Base-by-base conservation (phyloP, 768 basidiomycete genomes). In the Phanerodontia chrysosporium region DNA sequence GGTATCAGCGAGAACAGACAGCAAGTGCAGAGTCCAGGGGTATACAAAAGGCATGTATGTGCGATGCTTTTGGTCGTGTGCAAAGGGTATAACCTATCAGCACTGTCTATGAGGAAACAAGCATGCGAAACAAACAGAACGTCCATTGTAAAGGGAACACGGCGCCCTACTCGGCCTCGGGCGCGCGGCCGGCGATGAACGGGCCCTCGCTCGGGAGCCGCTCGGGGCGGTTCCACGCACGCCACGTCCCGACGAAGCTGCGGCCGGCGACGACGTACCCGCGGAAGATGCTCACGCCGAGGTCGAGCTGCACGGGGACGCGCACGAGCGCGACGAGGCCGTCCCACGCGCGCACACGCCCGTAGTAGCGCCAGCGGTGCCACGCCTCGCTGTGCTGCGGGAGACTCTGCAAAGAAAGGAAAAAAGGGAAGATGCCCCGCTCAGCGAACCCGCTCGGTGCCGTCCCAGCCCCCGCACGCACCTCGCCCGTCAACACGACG, bases 221-320 rank as follows among this genome's bases (percentile, higher is more conserved):
- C 2, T 76, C 73, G 46, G 81, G 79, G 55, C 66, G 68, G 44
- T 77, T 79, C 64, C 75, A 73, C 51, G 69, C 70, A 29, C 89
- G 77, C 90, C 89, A 90, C 56, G 83, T 84, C 6, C 90, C 90
- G 18, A 88, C 86, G 61, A 90, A 81, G 59, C 79, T 87, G 57
- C 79, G 72, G 7, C 80, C 82, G 0, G 83, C 87, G 8, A 86
- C 78, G 48, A 92, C 63, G 66, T 89, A 90, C 5, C 89, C 89
- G 35, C 83, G 86, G 63, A 90, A 85, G 44, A 90, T 76, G 65
- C 70, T 75, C 29, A 59, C 55, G 58, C 63, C 59, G 45, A 55
- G 58, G 8, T 27, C 42, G 14, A 46, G 60, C 21, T 62, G 29
- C 30, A 46, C 21, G n/a, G 69, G 66, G 14, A 69, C 45, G 52